These are phyloP conservation scores for Ajuga reptans DNA, from an alignment of 305 asterid species.

Conservation along the genomic window DNA sequence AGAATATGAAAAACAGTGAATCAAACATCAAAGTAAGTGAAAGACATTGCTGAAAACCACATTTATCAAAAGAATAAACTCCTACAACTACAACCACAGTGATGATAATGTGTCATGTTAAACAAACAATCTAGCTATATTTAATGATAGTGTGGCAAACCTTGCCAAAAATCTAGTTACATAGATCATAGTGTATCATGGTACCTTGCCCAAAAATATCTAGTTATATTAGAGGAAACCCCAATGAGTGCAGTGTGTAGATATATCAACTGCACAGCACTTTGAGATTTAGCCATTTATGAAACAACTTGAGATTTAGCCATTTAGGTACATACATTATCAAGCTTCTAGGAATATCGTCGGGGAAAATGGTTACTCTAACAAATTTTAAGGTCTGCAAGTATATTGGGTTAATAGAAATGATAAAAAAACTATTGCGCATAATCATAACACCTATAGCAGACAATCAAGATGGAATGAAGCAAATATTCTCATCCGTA, in stretches of 20 bases:
- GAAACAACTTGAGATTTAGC: not conserved
- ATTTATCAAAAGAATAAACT: slow-evolving; percentile 9
- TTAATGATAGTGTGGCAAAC: not conserved
- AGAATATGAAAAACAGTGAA: not conserved
- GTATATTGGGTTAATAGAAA: slow-evolving; percentile 12
- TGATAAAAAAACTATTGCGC: not conserved
- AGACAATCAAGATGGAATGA: slow-evolving; percentile 20
- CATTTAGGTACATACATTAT: slow-evolving; percentile 1
- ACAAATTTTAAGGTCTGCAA: not conserved
- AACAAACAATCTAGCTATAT: not conserved
- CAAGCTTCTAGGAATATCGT: not conserved
- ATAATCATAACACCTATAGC: slow-evolving; percentile 14
- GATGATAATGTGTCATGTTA: not conserved
- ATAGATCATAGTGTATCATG: not conserved
- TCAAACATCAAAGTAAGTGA: slow-evolving; percentile 21
- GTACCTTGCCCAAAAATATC: not conserved
- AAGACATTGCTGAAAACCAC: not conserved
- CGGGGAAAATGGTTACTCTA: not conserved
- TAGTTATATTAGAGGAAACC: not conserved
- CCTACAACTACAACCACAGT: slow-evolving; percentile 9
- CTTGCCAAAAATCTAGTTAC: not conserved
- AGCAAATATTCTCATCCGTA: slow-evolving; percentile 4
- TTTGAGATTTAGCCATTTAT: not conserved
- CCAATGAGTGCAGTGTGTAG: not conserved
- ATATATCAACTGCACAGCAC: slow-evolving; percentile 13